Conservation (phyloP, 495 filamentous ascomycete genomes). For the Tuber borchii region DNA sequence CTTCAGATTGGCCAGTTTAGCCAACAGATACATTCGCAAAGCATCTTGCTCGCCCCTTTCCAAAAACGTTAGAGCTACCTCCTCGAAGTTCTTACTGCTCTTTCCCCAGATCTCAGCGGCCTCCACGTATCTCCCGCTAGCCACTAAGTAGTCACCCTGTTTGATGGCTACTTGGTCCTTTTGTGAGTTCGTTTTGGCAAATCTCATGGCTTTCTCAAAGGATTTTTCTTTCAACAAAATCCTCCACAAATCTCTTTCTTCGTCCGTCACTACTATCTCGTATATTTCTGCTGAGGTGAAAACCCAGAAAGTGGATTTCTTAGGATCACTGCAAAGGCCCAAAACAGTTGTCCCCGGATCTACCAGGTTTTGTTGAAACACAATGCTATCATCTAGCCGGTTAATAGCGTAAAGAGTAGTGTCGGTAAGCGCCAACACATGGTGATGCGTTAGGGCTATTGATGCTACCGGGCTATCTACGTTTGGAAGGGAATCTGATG, state of each 20-base stretch:
- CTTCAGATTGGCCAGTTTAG: constrained; percentile 75
- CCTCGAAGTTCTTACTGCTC: constrained; percentile 93
- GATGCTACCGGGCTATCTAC: constrained; percentile 63
- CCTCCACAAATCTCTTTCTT: constrained; percentile 90
- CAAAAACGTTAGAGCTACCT: constrained; percentile 85
- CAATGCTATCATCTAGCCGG: constrained; percentile 70
- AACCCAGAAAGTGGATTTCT: constrained; percentile 94
- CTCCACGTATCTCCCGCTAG: constrained; percentile 70
- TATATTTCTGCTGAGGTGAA: constrained; percentile 86
- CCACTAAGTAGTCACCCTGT: constrained; percentile 77
- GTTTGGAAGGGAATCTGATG: constrained; percentile 62
- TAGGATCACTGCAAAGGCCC: constrained; percentile 75
- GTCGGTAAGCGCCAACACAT: constrained; percentile 78
- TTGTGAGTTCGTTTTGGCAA: constrained; percentile 65
- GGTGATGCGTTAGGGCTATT: constrained; percentile 87
- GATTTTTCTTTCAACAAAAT: constrained; percentile 76
- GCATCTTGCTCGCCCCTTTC: constrained; percentile 87
- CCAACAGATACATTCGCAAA: constrained; percentile 77
- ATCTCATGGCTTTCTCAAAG: constrained; percentile 78
- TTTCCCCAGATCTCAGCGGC: constrained; percentile 86
- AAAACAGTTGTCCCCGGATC: constrained; percentile 69
- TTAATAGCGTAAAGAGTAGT: constrained; percentile 76
- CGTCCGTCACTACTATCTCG: constrained; percentile 82
- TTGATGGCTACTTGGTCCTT: constrained; percentile 84
- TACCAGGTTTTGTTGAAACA: constrained; percentile 81